Base-by-base conservation (phyloP, 257 asterid species). In the Ilex aquifolium region DNA sequence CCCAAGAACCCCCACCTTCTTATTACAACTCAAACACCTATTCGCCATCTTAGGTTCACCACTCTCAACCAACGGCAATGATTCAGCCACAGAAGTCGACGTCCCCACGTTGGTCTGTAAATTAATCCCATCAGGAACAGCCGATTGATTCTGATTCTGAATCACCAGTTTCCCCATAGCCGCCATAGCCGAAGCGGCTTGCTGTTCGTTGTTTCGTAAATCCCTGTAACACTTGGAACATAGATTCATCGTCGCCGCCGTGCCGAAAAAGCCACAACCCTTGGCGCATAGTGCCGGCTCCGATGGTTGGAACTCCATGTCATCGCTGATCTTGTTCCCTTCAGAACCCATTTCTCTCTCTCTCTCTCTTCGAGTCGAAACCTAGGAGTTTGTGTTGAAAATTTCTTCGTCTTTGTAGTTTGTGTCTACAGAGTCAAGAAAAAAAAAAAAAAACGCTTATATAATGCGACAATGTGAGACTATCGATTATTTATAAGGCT, bases 251-350 rank as follows among this genome's bases (percentile, higher is more conserved):
- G 72, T 83, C 44, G 77, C 86, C 21, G 80, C 71, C 66, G 84
- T 50, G 31, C 87, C 87, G 51, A 71, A 83, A 61, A 80, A 80
- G 4, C 90, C 85, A 60, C 90, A 83, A 30, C 84, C 79, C 29
- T 67, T 66, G 10, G 67, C 52, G 60, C 90, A 81, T 1, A 63
- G 56, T n/a, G 57, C 31, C 58, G 70, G 72, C 58, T 76, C 83
- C 44, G 85, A 64, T 51, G 79, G 72, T 62, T 63, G 74, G 16
- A 61, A 79, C 39, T 79, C 70, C 5, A 78, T 70, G 16, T 68
- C 76, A 27, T 68, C 78, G 69, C 65, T 69, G 30, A 78, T 70
- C 54, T 76, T 66, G 65, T 78, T 79, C 40, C 75, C 84, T 44
- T 76, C 80, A 0, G 87, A 68, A 40, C 77, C 75, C 87, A 82